Evolutionary conservation across 305 asterid genomes (phyloP), one percentile per base, ranked within the genome.

Genomic region (Fraxinus platypoda): DNA sequence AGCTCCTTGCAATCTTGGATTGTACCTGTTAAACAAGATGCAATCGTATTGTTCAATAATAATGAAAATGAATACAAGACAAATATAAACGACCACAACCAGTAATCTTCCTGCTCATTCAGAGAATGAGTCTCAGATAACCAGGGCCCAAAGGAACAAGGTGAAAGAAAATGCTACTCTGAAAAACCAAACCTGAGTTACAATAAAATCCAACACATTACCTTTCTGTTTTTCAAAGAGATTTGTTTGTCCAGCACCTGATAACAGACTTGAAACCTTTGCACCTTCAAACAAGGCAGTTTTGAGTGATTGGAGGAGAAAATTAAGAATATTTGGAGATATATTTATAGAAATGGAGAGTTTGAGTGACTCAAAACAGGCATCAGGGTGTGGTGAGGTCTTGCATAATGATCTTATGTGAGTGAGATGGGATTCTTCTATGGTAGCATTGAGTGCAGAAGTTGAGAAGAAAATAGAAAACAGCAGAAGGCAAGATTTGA

Each of bases 1-100:
- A 95, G 90, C 7, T 95, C 97, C 2, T 31, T 71, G 87, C 99
- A 94, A 52, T 95, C 99, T 37, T 87, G 91, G 1, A 95, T 12
- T 5, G 97, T 87, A 3, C 98, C 97, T 68, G 74, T 68, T 11
- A 30, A 28, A 68, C 19, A 68, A 28, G 31, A 68, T 68, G 74
- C 4, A 26, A 13, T 66, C 74, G 3, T 23, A 26, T 26, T 12
- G 37, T 26, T 68, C 3, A 68, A 28, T 19, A 26, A 12, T 13
- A 30, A 68, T 13, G 74, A 68, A 68, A 28, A 26, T 26, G 38
- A 3, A 23, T 62, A 62, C 71, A 62, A 62, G 26, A 54, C 9
- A 3, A 43, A 54, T 49, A 49, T 49, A 49, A 46, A 49, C 21
- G 59, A 15, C 59, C 21, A 49, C 59, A 49, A 49, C 19, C 66